phyloP scores from a whole-genome alignment of 1,284 basidiomycete genomes.

The Cryptococcus jaspeensis region DNA sequence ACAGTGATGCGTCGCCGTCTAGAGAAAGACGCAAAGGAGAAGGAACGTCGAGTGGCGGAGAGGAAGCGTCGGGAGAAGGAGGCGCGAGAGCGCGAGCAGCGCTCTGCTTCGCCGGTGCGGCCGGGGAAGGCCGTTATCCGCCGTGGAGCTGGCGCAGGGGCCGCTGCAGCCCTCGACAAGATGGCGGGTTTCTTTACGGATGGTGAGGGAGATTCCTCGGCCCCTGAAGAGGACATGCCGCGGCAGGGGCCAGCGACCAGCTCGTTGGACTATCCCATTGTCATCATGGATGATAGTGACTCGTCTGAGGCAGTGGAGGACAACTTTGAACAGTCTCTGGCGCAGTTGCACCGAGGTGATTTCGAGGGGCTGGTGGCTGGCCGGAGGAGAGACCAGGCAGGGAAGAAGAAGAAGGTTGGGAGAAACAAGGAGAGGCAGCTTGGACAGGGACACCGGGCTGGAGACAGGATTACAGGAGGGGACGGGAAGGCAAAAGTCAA shows the following conservation, averaged over 20 bases:
- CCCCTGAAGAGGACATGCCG: no score
- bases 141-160: conserved; percentile 18
- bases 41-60: conserved; percentile 11
- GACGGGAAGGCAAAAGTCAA: background rate
- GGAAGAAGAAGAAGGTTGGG: background rate
- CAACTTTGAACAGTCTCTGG: conserved; percentile 32
- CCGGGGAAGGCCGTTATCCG: conserved; percentile 40
- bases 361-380: conserved; percentile 42
- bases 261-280: conserved; percentile 12
- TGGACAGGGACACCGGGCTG: no score
- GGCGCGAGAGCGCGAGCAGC: background rate
- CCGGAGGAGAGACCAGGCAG: background rate
- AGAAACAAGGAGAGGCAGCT: background rate
- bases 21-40: conserved; percentile 24
- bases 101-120: conserved; percentile 23
- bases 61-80: conserved; percentile 2
- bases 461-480: background rate
- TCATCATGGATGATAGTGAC: conserved; percentile 19
- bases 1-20: conserved; percentile 40
- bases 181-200: conserved; percentile 18
- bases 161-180: conserved; percentile 14
- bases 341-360: conserved; percentile 40
- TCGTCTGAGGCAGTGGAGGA: conserved; percentile 37
- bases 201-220: conserved; percentile 7
- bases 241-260: background rate